Evolutionary conservation across 108 stramenopile species (phyloP).

Genomic region (Licmophora abbreviata): DNA sequence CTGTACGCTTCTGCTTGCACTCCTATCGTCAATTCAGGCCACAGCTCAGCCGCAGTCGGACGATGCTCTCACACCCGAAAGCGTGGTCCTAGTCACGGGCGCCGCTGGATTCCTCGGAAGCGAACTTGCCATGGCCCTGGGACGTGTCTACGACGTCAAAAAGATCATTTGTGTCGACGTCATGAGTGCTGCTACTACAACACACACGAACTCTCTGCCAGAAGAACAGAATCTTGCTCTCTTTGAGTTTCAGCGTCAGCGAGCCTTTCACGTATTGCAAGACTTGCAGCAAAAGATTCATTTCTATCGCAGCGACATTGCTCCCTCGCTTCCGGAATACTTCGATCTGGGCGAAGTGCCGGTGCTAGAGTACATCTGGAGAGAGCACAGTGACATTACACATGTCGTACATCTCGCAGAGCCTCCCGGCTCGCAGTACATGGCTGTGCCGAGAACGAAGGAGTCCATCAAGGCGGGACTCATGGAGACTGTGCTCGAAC

Average conservation of each 20-base stretch:
- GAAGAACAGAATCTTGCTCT: constrained; percentile 46
- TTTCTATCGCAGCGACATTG: constrained; percentile 72
- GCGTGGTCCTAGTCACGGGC: constrained; percentile 71
- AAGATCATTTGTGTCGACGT: constrained; percentile 58
- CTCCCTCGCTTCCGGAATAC: constrained; percentile 82
- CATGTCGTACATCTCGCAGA: constrained; percentile 79
- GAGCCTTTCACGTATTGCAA: constrained; percentile 66
- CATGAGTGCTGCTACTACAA: constrained; percentile 13
- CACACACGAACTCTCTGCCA: background rate
- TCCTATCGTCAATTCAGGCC: background rate
- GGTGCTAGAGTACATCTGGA: constrained; percentile 66
- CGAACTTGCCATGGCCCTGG: constrained; percentile 66
- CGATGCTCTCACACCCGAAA: background rate
- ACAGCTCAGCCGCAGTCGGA: background rate
- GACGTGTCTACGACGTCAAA: constrained; percentile 56
- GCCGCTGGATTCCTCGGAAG: constrained; percentile 79
- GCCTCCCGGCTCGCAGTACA: constrained; percentile 22
- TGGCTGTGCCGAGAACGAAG: constrained; percentile 56
- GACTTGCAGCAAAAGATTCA: constrained; percentile 21
- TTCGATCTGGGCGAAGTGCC: constrained; percentile 67
- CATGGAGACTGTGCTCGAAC: constrained; percentile 75
- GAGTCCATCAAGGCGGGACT: constrained; percentile 57
- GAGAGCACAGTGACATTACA: constrained; percentile 62
- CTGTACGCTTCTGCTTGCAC: background rate
- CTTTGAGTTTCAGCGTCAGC: constrained; percentile 71